Conservation (phyloP, 306 rosid genomes). For the Prunus salicina region DNA sequence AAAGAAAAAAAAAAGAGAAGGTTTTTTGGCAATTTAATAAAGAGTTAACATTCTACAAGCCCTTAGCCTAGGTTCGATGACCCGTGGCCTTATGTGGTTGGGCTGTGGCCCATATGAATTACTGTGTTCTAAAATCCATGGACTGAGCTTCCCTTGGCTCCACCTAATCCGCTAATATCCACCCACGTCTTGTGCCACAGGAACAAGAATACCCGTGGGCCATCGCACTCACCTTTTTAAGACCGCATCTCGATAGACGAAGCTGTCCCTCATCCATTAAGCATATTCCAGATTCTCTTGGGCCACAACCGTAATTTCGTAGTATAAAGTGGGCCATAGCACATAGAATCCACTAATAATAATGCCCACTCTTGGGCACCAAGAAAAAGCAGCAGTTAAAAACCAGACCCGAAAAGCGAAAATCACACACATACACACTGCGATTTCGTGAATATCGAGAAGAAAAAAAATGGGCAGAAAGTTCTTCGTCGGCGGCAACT, state of each 20-base stretch:
- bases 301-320: neutral
- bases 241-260: neutral
- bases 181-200: constrained; percentile 3
- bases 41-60: no score
- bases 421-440: neutral
- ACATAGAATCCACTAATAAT: neutral
- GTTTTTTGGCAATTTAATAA: no score
- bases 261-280: neutral
- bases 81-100: no score
- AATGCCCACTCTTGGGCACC: neutral
- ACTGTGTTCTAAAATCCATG: neutral
- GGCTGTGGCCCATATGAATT: neutral
- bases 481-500: constrained; percentile 57
- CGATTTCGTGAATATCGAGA: constrained; percentile 18
- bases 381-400: neutral
- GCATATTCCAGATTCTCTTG: constrained; percentile 5
- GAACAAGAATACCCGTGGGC: neutral
- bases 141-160: constrained; percentile 2
- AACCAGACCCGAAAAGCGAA: neutral
- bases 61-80: no score
- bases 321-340: neutral
- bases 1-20: no score
- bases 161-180: constrained; percentile 14
- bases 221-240: neutral
- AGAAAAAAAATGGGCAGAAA: constrained; percentile 41